Evolutionary conservation across 2,329 filamentous ascomycete species (phyloP).

Genomic region (Paecilomyces formosus): DNA sequence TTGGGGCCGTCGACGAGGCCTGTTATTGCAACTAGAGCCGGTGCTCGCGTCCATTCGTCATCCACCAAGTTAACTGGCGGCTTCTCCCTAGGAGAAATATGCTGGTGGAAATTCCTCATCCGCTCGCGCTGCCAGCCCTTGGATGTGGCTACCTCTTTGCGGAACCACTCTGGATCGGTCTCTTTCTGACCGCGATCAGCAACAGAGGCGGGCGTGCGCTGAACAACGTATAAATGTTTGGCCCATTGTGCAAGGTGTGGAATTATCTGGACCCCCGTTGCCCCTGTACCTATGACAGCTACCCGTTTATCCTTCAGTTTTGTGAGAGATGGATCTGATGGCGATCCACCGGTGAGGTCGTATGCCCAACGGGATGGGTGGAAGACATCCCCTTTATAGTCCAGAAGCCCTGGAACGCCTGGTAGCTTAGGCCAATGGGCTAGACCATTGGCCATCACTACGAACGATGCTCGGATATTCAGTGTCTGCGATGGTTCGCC

Average conservation of each 20-base stretch:
- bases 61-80: conserved; percentile 13
- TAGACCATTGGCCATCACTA: too few species aligned
- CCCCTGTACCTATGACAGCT: too few species aligned
- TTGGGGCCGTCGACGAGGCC: conserved; percentile 6
- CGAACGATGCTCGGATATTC: too few species aligned
- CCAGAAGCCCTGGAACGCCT: too few species aligned
- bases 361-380: too few species aligned
- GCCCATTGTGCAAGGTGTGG: not conserved
- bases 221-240: conserved; percentile 30
- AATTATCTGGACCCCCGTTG: too few species aligned
- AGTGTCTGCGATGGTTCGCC: too few species aligned
- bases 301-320: too few species aligned
- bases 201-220: conserved; percentile 34
- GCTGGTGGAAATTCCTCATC: conserved; percentile 19
- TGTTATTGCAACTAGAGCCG: conserved; percentile 4
- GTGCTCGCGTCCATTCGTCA: conserved; percentile 20
- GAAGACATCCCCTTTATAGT: too few species aligned
- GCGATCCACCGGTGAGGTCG: too few species aligned
- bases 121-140: conserved; percentile 20
- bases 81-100: conserved; percentile 9
- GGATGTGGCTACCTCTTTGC: not conserved
- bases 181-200: conserved; percentile 21
- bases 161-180: conserved; percentile 12
- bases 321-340: too few species aligned
- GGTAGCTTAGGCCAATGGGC: too few species aligned